Evolutionary conservation across 1,284 basidiomycete genomes (phyloP), one percentile per base, ranked within the genome.

Genomic region (Rhodotorula sp.): DNA sequence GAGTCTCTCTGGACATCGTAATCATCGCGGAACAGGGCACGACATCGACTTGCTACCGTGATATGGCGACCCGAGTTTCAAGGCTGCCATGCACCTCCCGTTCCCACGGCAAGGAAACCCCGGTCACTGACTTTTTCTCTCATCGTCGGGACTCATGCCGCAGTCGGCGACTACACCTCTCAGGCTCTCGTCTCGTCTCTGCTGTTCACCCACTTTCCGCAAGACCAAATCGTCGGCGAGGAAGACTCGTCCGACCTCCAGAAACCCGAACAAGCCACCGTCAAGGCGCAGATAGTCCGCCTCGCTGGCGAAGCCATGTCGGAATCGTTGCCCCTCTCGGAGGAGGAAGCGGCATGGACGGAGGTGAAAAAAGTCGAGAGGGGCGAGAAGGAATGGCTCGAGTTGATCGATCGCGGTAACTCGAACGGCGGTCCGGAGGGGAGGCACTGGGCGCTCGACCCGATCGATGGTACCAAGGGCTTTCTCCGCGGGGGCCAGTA

Each of bases 401-500:
- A 88, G 62, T 89, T 90, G 2, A 95, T 98, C 71, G 95, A 98
- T 80, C 84, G 87, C 66, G 95, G 95, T 2, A 90, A 86, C 70
- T 85, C 89, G 75, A 82, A 84, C n/a, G 95, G 95, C 20, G 93
- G 93, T 2, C 79, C 82, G 12, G 82, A 81, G 53, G 93, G 93
- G 81, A 84, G 94, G 6, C 74, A 75, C 68, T 82, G 93, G 93
- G 91, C 91, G 0, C 87, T 95, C 59, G 93, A 95, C 80, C 92
- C 92, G 37, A 93, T 95, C 75, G 92, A 95, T 78, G 92, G 93
- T 15, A 94, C 91, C 29, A 95, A 95, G 80, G 93, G 95, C 4
- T 99, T 99, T 84, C 85, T 99, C 56, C 88, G 95, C 30, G 93
- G 94, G 18, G 95, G 92, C 67, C 96, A 99, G 81, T 99, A 95